phyloP scores from a whole-genome alignment of 371 early-diverging fungal species.

The Conidiobolus coronatus region DNA sequence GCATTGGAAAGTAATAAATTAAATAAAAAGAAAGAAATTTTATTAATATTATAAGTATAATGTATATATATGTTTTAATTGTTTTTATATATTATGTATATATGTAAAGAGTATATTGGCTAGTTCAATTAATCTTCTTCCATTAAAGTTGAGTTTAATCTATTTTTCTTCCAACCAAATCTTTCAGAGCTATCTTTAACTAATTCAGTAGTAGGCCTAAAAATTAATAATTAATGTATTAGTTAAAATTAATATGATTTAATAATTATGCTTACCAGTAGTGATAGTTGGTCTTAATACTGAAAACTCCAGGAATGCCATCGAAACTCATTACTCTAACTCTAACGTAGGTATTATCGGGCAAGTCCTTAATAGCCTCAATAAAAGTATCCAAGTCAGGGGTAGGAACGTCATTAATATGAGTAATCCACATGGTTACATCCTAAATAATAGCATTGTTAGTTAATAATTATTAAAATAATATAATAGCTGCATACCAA shows the following conservation, averaged over 20 bases:
- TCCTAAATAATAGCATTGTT: conserved; percentile 8
- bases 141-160: no score
- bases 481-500: conserved; percentile 12
- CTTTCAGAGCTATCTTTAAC: background rate
- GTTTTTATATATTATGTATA: no score
- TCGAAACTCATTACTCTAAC: conserved; percentile 64
- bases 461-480: background rate
- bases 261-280: conserved; percentile 37
- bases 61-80: no score
- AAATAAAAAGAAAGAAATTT: no score
- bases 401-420: conserved; percentile 35
- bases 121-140: no score
- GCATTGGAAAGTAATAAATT: conserved; percentile 47
- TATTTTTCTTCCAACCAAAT: conserved; percentile 1
- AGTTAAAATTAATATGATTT: conserved; percentile 6
- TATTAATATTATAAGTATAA: no score
- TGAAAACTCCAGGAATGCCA: conserved; percentile 48
- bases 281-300: conserved; percentile 54
- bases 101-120: no score
- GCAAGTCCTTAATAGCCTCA: conserved; percentile 29
- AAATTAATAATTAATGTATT: background rate
- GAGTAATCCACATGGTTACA: conserved; percentile 62
- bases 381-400: conserved; percentile 34
- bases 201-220: conserved; percentile 4
- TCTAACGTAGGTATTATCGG: conserved; percentile 54